Evolutionary conservation across 257 asterid species (phyloP).

Genomic region (Ballota nigra): DNA sequence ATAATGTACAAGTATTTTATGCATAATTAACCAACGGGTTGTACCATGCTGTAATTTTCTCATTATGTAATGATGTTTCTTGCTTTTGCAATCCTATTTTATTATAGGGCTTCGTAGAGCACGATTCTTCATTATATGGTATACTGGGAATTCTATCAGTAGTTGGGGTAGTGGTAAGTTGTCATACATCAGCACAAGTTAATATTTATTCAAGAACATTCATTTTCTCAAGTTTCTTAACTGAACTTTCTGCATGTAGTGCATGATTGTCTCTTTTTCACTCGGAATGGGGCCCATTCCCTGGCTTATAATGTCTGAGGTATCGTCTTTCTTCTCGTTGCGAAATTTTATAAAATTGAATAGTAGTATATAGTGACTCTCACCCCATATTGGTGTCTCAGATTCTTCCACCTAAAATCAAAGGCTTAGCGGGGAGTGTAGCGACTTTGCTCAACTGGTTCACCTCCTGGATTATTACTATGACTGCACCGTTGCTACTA

Average conservation of each 20-base stretch:
- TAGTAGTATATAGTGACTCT: not conserved
- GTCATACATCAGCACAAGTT: slow-evolving; percentile 10
- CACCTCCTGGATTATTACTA: slow-evolving; percentile 45
- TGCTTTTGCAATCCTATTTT: slow-evolving; percentile 11
- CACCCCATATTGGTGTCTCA: slow-evolving; percentile 22
- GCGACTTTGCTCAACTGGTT: slow-evolving; percentile 57
- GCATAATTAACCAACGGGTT: not conserved
- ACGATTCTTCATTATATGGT: slow-evolving; percentile 46
- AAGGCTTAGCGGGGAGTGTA: slow-evolving; percentile 64
- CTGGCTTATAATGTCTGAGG: slow-evolving; percentile 79
- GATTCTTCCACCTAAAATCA: slow-evolving; percentile 73
- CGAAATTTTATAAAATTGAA: slow-evolving; percentile 3
- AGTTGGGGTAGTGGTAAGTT: slow-evolving; percentile 60
- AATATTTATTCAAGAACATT: not conserved
- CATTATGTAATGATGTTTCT: not conserved
- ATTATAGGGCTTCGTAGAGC: slow-evolving; percentile 47
- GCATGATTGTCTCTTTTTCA: slow-evolving; percentile 48
- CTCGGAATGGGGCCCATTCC: slow-evolving; percentile 86
- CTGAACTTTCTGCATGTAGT: slow-evolving; percentile 24
- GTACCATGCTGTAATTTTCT: not conserved
- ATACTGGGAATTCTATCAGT: slow-evolving; percentile 66
- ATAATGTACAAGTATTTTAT: not conserved
- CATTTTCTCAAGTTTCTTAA: slow-evolving; percentile 3
- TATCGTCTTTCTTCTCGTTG: slow-evolving; percentile 18
- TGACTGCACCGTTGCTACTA: slow-evolving; percentile 61